These are phyloP conservation scores for Perkinsus marinus DNA, from an alignment of 169 alveolate species.

Conservation along the genomic window DNA sequence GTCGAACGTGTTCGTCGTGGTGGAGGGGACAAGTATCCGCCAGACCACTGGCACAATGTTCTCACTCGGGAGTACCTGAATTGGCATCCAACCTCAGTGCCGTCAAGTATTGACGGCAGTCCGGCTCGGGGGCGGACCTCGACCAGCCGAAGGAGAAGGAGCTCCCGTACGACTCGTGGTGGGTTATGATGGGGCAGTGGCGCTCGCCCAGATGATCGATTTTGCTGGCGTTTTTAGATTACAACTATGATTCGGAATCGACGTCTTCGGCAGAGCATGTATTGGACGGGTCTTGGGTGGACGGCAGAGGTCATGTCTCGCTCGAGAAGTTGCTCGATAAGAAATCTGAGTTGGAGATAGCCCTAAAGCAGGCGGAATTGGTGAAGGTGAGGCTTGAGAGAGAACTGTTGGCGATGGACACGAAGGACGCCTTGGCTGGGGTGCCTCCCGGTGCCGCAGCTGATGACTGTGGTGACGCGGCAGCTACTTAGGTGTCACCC, in stretches of 20 bases:
- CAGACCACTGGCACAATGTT: neutral
- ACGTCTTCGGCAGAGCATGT: neutral
- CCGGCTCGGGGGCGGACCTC: neutral
- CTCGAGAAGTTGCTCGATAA: neutral
- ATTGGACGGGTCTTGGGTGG: neutral
- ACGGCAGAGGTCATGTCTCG: neutral
- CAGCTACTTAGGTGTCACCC: neutral
- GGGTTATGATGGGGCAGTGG: neutral
- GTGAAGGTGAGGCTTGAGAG: neutral
- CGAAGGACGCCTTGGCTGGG: neutral
- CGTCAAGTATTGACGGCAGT: neutral
- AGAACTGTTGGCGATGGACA: neutral
- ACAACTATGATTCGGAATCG: neutral
- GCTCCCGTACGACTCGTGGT: neutral
- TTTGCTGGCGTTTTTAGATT: neutral
- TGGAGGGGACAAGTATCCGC: neutral
- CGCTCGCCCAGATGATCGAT: neutral
- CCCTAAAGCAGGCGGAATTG: neutral
- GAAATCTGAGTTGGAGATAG: neutral
- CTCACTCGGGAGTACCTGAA: neutral
- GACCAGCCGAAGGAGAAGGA: neutral
- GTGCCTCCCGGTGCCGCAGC: neutral
- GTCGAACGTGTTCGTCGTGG: neutral
- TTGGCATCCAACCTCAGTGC: neutral
- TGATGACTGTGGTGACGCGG: neutral